These are phyloP conservation scores for Gymnopilus dilepis DNA, from an alignment of 768 basidiomycete genomes.

Conservation along the genomic window DNA sequence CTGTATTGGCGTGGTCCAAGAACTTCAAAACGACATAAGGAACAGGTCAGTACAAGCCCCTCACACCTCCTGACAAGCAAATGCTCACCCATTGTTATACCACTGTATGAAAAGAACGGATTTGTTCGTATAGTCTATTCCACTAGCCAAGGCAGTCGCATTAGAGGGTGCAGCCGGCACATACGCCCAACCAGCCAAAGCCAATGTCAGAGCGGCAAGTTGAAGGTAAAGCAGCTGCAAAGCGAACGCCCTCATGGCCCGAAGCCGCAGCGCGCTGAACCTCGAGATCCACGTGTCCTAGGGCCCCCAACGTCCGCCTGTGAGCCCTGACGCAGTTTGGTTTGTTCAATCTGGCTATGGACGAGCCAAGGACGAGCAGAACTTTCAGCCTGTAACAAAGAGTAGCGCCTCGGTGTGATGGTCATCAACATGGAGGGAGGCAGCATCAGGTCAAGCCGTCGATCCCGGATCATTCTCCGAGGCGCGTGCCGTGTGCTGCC, in stretches of 20 bases:
- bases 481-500: too few relatives aligned
- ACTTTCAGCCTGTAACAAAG: neutral
- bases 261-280: neutral
- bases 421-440: neutral
- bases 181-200: neutral
- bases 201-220: neutral
- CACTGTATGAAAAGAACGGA: neutral
- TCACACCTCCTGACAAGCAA: too few relatives aligned
- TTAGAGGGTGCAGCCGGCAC: neutral
- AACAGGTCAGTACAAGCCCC: too few relatives aligned
- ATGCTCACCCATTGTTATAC: neutral
- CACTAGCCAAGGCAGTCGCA: neutral
- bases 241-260: neutral
- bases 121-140: neutral
- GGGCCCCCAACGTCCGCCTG: too few relatives aligned
- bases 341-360: too few relatives aligned
- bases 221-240: too few relatives aligned
- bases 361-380: neutral
- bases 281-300: neutral
- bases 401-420: neutral
- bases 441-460: neutral
- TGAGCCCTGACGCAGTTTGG: too few relatives aligned
- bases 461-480: too few relatives aligned
- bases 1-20: neutral
- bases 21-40: neutral